Conservation (phyloP, 495 filamentous ascomycete species). For the Letharia lupina region DNA sequence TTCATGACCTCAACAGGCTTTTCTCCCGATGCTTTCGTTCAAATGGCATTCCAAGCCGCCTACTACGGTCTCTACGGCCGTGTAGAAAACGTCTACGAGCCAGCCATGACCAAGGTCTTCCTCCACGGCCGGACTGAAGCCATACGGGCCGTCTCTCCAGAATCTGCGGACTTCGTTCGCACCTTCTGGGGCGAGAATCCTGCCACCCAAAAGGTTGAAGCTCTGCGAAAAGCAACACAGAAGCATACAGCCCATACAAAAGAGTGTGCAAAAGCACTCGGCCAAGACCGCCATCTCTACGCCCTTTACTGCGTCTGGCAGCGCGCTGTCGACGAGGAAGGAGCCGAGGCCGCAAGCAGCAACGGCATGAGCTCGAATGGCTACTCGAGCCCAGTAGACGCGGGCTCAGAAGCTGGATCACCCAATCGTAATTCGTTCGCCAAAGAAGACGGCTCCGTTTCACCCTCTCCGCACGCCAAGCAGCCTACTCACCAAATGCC, state of each 20-base stretch:
- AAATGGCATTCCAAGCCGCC: constrained; percentile 98
- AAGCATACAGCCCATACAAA: constrained; percentile 73
- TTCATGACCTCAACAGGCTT: constrained; percentile 96
- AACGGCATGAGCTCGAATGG: constrained; percentile 53
- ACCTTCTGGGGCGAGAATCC: constrained; percentile 93
- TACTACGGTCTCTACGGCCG: constrained; percentile 96
- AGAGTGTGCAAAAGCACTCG: constrained; percentile 83
- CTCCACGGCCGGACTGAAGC: constrained; percentile 93
- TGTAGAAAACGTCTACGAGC: constrained; percentile 92
- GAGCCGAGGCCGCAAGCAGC: constrained; percentile 42
- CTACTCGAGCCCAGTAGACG: constrained; percentile 45
- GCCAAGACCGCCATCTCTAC: constrained; percentile 91
- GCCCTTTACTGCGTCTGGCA: constrained; percentile 96
- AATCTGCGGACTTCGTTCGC: constrained; percentile 76
- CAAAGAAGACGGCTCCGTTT: constrained; percentile 38
- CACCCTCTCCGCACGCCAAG: constrained; percentile 30
- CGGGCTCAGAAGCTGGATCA: constrained; percentile 42
- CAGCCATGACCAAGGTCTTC: constrained; percentile 93
- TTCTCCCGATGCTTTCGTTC: constrained; percentile 93
- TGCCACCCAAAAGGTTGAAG: constrained; percentile 70
- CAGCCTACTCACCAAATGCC: constrained; percentile 45
- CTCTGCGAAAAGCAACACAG: constrained; percentile 72
- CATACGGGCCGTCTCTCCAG: constrained; percentile 74
- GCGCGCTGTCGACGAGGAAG: constrained; percentile 69
- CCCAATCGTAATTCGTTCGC: constrained; percentile 44